Base-by-base conservation (phyloP, 2,329 filamentous ascomycete genomes). In the Neophaeococcomyces aloes region DNA sequence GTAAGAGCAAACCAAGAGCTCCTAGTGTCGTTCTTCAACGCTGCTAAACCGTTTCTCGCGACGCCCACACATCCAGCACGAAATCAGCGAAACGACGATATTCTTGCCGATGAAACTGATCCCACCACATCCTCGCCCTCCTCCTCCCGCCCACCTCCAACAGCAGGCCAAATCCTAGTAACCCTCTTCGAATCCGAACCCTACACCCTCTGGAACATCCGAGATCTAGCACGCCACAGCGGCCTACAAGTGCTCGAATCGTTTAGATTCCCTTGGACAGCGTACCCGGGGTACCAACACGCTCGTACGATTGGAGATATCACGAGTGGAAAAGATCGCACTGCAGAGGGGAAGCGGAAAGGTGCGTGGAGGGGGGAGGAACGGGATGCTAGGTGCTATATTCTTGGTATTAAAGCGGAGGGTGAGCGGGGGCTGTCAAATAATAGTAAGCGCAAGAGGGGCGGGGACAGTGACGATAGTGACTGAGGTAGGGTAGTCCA, bases 201-300 rank as follows among this genome's bases (percentile, higher is more conserved):
- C 0, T 98, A 98, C 61, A 89, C 86, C 2, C 73, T 95, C 1
- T 98, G 91, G 91, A 95, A 96, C 65, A 74, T 96, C 19, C 76
- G 81, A 29, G 89, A 95, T 66, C 70, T 98, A 21, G 91, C 77
- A 2, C 74, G 89, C 5, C 86, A 94, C 57, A 61, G 62, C 32
- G 65, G 67, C n/a, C 44, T 70, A 49, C 56, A 59, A 48, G 63
- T 70, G 44, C 61, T 67, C 11, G 67, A 65, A 31, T 69, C 65
- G 53, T 70, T 70, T 48, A 62, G 52, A 30, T 70, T 71, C 46
- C 66, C 67, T 4, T 67, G 68, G 65, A 49, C 56, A 42, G 66
- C 65, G 29, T 70, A 71, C 55, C 59, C 64, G 27, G 62, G 65
- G 3, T 70, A 71, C 49, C 62, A 63, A 13, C 68, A 71, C 60